phyloP scores from a whole-genome alignment of 257 asterid genomes.

The Salvia miltiorrhiza region DNA sequence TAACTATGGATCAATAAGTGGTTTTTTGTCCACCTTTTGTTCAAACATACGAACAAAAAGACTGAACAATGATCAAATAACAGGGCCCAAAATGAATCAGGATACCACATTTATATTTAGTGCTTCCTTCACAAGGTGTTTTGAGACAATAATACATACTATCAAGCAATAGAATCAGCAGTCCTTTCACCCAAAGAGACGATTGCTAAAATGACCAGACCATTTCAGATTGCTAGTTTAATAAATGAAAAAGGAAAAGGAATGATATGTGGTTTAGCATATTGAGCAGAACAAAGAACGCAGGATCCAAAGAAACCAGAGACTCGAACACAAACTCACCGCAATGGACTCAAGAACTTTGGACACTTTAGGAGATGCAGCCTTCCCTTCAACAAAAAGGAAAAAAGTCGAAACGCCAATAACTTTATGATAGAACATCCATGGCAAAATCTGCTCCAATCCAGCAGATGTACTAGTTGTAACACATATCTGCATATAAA shows the following conservation, averaged over 20 bases:
- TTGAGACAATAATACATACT: background rate
- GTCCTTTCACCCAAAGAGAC: background rate
- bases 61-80: background rate
- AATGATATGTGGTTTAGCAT: background rate
- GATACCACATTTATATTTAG: background rate
- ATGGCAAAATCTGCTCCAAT: slow-evolving; percentile 79
- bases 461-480: slow-evolving; percentile 80
- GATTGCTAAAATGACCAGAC: background rate
- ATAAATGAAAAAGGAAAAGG: background rate
- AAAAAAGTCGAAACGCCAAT: slow-evolving; percentile 72
- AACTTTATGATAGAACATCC: slow-evolving; percentile 86
- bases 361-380: slow-evolving; percentile 70
- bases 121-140: background rate
- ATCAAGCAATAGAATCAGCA: background rate
- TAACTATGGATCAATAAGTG: background rate
- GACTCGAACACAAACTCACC: slow-evolving; percentile 39
- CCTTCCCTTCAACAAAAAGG: slow-evolving; percentile 82
- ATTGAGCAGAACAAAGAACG: background rate
- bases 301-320: slow-evolving; percentile 9
- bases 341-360: slow-evolving; percentile 77
- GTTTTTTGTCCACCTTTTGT: background rate
- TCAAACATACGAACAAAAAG: background rate
- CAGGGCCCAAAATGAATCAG: background rate
- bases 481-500: slow-evolving; percentile 54
- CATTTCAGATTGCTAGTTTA: background rate